phyloP scores from a whole-genome alignment of 768 basidiomycete species.

The Psilocybe cubensis region DNA sequence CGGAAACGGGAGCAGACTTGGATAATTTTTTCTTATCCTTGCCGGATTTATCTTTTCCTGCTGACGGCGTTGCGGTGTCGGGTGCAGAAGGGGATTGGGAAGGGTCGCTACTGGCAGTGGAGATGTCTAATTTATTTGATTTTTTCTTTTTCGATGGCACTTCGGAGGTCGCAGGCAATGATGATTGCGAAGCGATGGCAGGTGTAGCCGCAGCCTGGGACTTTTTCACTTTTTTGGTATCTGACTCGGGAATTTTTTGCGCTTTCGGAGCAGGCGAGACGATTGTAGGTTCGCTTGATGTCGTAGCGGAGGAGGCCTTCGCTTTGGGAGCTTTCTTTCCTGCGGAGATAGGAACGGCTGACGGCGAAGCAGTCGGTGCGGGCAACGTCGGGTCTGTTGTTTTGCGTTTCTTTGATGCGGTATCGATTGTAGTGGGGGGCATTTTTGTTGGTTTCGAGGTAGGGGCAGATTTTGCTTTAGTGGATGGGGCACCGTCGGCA shows the following conservation, averaged over 20 bases:
- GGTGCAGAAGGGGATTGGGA: constrained; percentile 10
- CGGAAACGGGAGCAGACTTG: constrained; percentile 10
- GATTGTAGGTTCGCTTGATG: neutral
- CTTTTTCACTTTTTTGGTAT: constrained; percentile 15
- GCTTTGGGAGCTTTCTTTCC: constrained; percentile 24
- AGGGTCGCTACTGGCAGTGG: constrained; percentile 6
- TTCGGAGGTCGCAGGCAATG: constrained; percentile 7
- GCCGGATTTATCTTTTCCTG: constrained; percentile 17
- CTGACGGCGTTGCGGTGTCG: constrained; percentile 9
- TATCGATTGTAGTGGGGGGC: constrained; percentile 10
- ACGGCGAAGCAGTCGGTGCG: constrained; percentile 9
- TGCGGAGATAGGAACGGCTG: neutral
- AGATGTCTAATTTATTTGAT: neutral
- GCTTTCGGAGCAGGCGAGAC: constrained; percentile 3
- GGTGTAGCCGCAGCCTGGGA: neutral
- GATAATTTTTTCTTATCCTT: constrained; percentile 21
- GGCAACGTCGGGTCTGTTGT: constrained; percentile 8
- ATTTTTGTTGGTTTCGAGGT: constrained; percentile 23
- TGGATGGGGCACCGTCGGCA: constrained; percentile 16
- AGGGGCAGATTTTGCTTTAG: constrained; percentile 13
- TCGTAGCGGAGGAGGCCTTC: constrained; percentile 11
- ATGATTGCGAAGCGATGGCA: constrained; percentile 2
- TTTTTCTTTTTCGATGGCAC: constrained; percentile 14
- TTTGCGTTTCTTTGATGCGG: constrained; percentile 23
- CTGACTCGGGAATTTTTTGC: constrained; percentile 11